Evolutionary conservation across 345 rosid genomes (phyloP).

Genomic region (Camelina hispida): DNA sequence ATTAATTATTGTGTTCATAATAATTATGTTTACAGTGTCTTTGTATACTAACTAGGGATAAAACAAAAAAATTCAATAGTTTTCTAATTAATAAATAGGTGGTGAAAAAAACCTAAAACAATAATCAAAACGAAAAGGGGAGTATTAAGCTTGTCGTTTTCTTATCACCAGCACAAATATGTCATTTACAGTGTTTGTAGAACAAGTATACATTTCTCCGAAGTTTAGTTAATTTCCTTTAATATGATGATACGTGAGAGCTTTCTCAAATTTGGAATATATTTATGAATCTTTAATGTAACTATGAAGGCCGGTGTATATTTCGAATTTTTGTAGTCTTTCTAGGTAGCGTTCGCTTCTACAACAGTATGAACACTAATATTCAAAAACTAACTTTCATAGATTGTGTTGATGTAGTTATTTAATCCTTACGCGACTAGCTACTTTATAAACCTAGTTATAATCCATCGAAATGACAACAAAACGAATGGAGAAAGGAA

Average conservation of each 20-base stretch:
- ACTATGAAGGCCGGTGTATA: neutral
- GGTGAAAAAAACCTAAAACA: too few relatives aligned
- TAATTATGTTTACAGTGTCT: too few relatives aligned
- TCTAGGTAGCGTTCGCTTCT: slow-evolving; percentile 24
- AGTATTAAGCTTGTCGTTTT: neutral
- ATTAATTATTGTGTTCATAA: too few relatives aligned
- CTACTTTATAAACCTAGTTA: neutral
- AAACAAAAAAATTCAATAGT: too few relatives aligned
- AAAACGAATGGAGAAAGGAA: neutral
- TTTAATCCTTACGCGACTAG: slow-evolving; percentile 14
- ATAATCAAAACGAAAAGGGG: neutral
- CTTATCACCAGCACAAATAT: too few relatives aligned
- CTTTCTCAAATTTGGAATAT: slow-evolving; percentile 3
- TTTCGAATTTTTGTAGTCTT: neutral
- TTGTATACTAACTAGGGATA: neutral
- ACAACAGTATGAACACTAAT: slow-evolving; percentile 25
- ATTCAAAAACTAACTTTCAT: slow-evolving; percentile 25
- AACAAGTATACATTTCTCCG: neutral
- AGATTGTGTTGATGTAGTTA: slow-evolving; percentile 9
- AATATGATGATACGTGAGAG: neutral
- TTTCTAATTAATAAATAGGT: too few relatives aligned
- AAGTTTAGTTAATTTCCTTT: neutral
- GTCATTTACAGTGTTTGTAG: neutral
- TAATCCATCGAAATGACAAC: neutral
- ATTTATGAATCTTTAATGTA: neutral